Evolutionary conservation across 345 rosid species (phyloP).

Genomic region (Ailanthus altissimus): DNA sequence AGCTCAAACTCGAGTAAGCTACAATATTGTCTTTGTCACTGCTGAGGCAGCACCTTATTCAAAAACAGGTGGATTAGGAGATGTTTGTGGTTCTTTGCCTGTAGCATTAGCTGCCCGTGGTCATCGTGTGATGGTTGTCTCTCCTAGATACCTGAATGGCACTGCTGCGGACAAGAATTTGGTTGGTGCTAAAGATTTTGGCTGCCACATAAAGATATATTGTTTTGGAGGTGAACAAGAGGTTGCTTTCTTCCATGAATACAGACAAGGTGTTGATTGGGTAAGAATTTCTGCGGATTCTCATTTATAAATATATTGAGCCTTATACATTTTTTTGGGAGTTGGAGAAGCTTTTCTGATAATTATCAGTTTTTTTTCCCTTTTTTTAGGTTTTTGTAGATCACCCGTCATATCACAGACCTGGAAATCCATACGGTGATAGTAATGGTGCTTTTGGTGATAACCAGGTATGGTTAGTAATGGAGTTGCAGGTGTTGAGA

Average conservation of each 20-base stretch:
- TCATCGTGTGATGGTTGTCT: constrained; percentile 93
- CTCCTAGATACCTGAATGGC: constrained; percentile 77
- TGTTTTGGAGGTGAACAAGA: constrained; percentile 86
- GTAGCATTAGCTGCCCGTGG: constrained; percentile 73
- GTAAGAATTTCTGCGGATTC: constrained; percentile 38
- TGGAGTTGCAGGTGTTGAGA: constrained; percentile 1
- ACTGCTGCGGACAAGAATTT: constrained; percentile 54
- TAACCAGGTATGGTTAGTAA: constrained; percentile 65
- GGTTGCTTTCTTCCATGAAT: constrained; percentile 85
- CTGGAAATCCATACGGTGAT: constrained; percentile 95
- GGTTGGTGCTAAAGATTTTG: constrained; percentile 50
- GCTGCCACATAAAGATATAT: constrained; percentile 42
- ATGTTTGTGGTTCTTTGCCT: constrained; percentile 97
- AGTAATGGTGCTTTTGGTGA: constrained; percentile 81
- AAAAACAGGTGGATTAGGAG: constrained; percentile 94
- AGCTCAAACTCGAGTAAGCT: constrained; percentile 31
- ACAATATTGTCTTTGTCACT: constrained; percentile 75
- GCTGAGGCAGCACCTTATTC: constrained; percentile 98
- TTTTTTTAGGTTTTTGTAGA: constrained; percentile 77
- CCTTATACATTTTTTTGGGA: background rate
- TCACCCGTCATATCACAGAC: constrained; percentile 82
- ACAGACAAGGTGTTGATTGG: constrained; percentile 92
- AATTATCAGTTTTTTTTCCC: constrained; percentile 4
- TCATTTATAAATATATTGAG: constrained; percentile 1
- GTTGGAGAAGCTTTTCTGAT: background rate